phyloP scores from a whole-genome alignment of 1,284 basidiomycete species.

The Phellopilus nigrolimitatus region DNA sequence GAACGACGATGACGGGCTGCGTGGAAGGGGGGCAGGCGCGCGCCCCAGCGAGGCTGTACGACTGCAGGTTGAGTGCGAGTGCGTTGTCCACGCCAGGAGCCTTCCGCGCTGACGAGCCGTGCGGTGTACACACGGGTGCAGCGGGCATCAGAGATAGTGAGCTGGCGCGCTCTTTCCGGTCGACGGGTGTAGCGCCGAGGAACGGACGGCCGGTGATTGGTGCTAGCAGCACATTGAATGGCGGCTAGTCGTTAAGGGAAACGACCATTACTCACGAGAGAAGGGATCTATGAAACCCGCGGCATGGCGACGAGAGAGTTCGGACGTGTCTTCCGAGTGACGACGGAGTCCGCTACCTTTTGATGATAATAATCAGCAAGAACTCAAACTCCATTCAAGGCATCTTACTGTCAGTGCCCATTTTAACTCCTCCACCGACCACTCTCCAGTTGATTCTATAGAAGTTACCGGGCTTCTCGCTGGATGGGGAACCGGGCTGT shows the following conservation, averaged over 20 bases:
- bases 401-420: slow-evolving; percentile 4
- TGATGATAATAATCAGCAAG: not conserved
- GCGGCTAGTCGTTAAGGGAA: not conserved
- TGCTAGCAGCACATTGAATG: too few relatives aligned
- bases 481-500: slow-evolving; percentile 3
- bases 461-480: slow-evolving; percentile 7
- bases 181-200: not conserved
- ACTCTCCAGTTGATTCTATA: slow-evolving; percentile 18
- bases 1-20: slow-evolving; percentile 1
- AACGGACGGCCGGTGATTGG: too few relatives aligned
- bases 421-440: slow-evolving; percentile 16
- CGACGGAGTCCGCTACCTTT: slow-evolving; percentile 6
- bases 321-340: slow-evolving; percentile 4
- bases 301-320: not conserved
- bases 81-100: slow-evolving; percentile 1
- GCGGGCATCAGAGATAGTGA: not conserved
- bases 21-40: not conserved
- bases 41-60: slow-evolving; percentile 7
- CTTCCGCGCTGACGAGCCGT: not conserved
- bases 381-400: not conserved
- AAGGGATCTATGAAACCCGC: slow-evolving; percentile 2
- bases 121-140: not conserved
- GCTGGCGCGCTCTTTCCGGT: not conserved
- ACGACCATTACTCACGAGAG: not conserved
- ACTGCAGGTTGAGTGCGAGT: slow-evolving; percentile 9